A percentile compares a stretch with the other conserved stretches of the same genome.
Conservation (phyloP, 495 filamentous ascomycete genomes). For the Penicillium chermesinum region DNA sequence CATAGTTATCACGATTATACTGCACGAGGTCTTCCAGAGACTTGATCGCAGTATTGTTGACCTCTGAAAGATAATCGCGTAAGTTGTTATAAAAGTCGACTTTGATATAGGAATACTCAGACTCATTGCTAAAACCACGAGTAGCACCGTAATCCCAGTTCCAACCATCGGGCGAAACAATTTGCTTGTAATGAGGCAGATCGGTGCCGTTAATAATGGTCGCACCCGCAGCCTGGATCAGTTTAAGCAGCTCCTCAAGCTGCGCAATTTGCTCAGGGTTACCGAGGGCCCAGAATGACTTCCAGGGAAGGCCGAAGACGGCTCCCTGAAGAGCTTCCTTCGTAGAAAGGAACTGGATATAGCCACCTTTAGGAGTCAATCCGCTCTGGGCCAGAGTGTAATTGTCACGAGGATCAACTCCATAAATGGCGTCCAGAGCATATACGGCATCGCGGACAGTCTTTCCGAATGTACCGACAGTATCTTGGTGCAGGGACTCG, state of each 20-base stretch:
- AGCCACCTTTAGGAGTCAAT: constrained; percentile 50
- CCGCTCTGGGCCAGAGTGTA: constrained; percentile 53
- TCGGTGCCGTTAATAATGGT: constrained; percentile 67
- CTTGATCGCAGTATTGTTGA: constrained; percentile 58
- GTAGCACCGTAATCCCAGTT: constrained; percentile 66
- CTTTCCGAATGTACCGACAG: constrained; percentile 60
- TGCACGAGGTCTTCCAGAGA: constrained; percentile 62
- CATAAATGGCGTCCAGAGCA: constrained; percentile 61
- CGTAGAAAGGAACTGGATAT: constrained; percentile 48
- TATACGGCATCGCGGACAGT: constrained; percentile 64
- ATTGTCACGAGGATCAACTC: constrained; percentile 54
- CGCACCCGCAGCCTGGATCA: constrained; percentile 58
- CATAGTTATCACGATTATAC: constrained; percentile 62
- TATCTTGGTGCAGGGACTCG: constrained; percentile 60
- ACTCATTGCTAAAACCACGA: constrained; percentile 61
- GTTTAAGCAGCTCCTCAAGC: constrained; percentile 47
- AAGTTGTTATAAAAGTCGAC: constrained; percentile 78
- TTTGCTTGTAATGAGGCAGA: constrained; percentile 53
- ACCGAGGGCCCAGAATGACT: constrained; percentile 59
- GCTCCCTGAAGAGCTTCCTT: constrained; percentile 53
- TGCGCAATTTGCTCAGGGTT: constrained; percentile 46
- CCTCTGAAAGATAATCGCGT: constrained; percentile 56
- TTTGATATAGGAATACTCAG: constrained; percentile 66
- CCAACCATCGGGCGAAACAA: constrained; percentile 60
- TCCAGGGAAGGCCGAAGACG: constrained; percentile 65